Evolutionary conservation across 148 eudicot species (phyloP).

Genomic region (Cornus suecica): DNA sequence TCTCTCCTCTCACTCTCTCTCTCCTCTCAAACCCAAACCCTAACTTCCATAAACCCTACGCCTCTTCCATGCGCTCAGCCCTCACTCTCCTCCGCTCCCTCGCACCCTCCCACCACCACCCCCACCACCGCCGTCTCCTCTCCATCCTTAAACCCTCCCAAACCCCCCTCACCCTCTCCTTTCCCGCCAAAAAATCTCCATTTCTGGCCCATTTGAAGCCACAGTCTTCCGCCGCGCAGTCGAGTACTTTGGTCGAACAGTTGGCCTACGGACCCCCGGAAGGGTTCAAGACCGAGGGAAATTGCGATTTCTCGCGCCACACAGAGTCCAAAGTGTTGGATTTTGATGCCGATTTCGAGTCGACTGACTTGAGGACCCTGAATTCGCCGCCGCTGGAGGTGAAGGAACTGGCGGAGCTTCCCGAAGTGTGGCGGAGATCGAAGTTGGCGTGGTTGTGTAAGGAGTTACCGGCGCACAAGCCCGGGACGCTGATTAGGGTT

Average conservation of each 20-base stretch:
- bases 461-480: constrained; percentile 72
- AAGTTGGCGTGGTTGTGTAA: constrained; percentile 94
- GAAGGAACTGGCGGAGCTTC: constrained; percentile 67
- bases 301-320: background rate
- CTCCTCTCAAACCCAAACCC: constrained; percentile 1
- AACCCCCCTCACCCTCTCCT: constrained; percentile 2
- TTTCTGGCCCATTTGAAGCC: background rate
- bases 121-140: constrained; percentile 13
- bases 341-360: constrained; percentile 34
- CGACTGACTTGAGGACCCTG: constrained; percentile 30
- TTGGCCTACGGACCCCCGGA: constrained; percentile 20
- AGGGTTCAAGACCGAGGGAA: background rate
- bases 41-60: background rate
- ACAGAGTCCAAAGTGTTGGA: constrained; percentile 21
- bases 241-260: constrained; percentile 38
- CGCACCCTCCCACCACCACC: constrained; percentile 7
- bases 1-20: constrained; percentile 16
- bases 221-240: constrained; percentile 1
- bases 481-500: constrained; percentile 44
- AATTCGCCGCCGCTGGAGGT: constrained; percentile 53
- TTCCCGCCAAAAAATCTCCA: background rate
- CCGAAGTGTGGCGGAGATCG: constrained; percentile 87
- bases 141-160: constrained; percentile 8
- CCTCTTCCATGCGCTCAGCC: constrained; percentile 19
- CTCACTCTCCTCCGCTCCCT: constrained; percentile 22